A percentile compares a stretch with the other conserved stretches of the same genome.
These are phyloP conservation scores for Arachis hypogaea DNA, from an alignment of 306 rosid genomes.

Conservation along the genomic window DNA sequence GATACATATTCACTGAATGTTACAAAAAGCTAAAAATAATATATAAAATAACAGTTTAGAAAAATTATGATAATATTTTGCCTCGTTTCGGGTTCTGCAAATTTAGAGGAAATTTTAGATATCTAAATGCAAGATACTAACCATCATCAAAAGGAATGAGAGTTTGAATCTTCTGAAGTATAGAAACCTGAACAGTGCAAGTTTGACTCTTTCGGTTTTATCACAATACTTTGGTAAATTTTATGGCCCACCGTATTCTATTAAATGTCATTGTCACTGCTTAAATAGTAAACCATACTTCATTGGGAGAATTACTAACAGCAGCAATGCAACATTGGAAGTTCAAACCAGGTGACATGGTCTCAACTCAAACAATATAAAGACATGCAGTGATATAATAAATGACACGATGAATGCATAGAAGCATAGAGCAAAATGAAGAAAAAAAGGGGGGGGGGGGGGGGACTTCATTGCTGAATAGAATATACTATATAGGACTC, in stretches of 20 bases:
- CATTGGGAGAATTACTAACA: background rate
- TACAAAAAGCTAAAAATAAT: too few species aligned
- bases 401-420: background rate
- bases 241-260: background rate
- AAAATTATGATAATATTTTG: background rate
- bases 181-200: background rate
- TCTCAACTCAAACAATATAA: background rate
- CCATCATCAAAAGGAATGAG: too few species aligned
- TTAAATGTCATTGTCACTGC: background rate
- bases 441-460: too few species aligned
- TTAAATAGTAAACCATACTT: too few species aligned
- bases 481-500: slow-evolving; percentile 3
- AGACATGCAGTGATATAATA: background rate
- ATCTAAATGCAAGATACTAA: background rate
- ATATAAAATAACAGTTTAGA: too few species aligned
- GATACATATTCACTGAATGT: too few species aligned
- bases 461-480: background rate
- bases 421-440: background rate
- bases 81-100: background rate
- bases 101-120: background rate
- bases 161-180: background rate
- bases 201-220: background rate
- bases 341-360: too few species aligned
- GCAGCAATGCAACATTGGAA: background rate
- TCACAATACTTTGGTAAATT: background rate